Conservation (phyloP, 2,329 filamentous ascomycete species). For the Paradendryphiella salina region DNA sequence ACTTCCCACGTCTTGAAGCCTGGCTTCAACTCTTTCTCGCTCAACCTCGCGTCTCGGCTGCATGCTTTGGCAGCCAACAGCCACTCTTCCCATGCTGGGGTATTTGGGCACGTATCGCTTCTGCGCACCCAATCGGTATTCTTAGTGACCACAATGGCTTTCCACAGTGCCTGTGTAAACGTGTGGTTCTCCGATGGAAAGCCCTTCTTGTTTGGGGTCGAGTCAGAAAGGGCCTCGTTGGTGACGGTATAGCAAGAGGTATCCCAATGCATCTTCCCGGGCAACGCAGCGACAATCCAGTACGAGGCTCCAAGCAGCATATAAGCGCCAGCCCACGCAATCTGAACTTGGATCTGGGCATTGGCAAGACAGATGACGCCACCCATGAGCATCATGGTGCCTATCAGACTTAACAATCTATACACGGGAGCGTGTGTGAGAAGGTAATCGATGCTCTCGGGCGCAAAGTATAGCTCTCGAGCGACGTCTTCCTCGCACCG, state of each 20-base stretch:
- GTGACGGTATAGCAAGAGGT: constrained; percentile 50
- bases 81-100: constrained; percentile 50
- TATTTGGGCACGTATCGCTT: constrained; percentile 50
- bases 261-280: constrained; percentile 54
- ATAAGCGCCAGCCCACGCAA: constrained; percentile 55
- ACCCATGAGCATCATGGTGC: constrained; percentile 57
- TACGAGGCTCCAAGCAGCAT: constrained; percentile 56
- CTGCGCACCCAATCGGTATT: constrained; percentile 49
- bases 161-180: constrained; percentile 56
- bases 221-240: constrained; percentile 43
- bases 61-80: constrained; percentile 40
- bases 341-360: constrained; percentile 52
- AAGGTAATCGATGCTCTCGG: constrained; percentile 54
- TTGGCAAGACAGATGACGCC: constrained; percentile 58
- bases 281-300: constrained; percentile 57
- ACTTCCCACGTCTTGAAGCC: constrained; percentile 42
- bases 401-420: constrained; percentile 54
- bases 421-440: constrained; percentile 49
- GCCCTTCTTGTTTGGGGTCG: constrained; percentile 40
- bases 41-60: constrained; percentile 24
- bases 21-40: too few species aligned
- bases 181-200: constrained; percentile 38
- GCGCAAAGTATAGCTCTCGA: constrained; percentile 57
- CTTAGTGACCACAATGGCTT: constrained; percentile 53
- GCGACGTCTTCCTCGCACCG: constrained; percentile 56